A percentile compares a stretch with the other conserved stretches of the same genome.
These are phyloP conservation scores for Lantana camara DNA, from an alignment of 257 asterid genomes.

Conservation along the genomic window DNA sequence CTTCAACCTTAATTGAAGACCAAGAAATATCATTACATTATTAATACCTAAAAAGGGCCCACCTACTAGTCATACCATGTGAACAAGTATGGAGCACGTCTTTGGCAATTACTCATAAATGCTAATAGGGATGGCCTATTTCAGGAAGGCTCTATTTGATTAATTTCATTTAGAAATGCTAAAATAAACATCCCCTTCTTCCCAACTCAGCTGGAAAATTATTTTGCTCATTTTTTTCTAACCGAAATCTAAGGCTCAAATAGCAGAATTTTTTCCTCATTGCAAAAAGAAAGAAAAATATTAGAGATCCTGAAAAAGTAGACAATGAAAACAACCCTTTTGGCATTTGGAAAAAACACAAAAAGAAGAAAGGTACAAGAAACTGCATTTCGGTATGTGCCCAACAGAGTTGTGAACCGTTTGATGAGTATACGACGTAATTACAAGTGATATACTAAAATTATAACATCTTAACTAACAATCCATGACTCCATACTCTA, in stretches of 20 bases:
- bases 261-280: not conserved
- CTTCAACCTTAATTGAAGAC: not conserved
- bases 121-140: not conserved
- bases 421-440: too few relatives aligned
- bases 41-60: constrained; percentile 23
- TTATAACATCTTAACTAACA: too few relatives aligned
- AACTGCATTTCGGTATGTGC: not conserved
- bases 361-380: constrained; percentile 5
- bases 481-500: too few relatives aligned
- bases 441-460: too few relatives aligned
- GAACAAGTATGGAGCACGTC: constrained; percentile 41
- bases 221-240: too few relatives aligned
- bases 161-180: too few relatives aligned
- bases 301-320: constrained; percentile 10
- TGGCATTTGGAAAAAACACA: constrained; percentile 28
- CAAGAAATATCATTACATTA: not conserved
- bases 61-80: constrained; percentile 26
- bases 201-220: too few relatives aligned
- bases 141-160: constrained; percentile 5
- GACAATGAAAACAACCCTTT: constrained; percentile 23
- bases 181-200: too few relatives aligned
- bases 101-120: constrained; percentile 30
- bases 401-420: too few relatives aligned
- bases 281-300: not conserved
- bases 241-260: too few relatives aligned